These are phyloP conservation scores for Phytophthora crassamura DNA, from an alignment of 352 stramenopile species.

Conservation along the genomic window DNA sequence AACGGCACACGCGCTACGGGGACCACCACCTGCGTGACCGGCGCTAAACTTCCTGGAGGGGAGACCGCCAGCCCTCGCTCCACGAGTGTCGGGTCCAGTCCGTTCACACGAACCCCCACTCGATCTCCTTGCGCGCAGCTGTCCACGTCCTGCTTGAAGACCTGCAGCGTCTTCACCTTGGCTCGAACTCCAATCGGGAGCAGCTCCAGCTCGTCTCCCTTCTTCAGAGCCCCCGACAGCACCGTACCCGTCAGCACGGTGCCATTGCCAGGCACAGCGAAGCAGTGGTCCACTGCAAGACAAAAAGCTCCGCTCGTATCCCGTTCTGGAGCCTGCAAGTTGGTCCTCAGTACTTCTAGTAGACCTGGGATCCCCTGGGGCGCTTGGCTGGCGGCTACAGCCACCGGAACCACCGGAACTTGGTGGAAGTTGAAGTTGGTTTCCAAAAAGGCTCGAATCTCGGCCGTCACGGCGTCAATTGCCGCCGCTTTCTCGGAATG, in stretches of 20 bases:
- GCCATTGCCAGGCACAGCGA: slow-evolving; percentile 96
- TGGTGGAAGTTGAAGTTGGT: slow-evolving; percentile 29
- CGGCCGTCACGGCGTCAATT: slow-evolving; percentile 70
- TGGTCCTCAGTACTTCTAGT: slow-evolving; percentile 37
- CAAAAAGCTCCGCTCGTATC: slow-evolving; percentile 80
- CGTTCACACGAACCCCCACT: slow-evolving; percentile 94
- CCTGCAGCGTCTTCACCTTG: slow-evolving; percentile 98
- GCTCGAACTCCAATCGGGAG: slow-evolving; percentile 80
- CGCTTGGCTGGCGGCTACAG: slow-evolving; percentile 42
- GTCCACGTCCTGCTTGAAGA: slow-evolving; percentile 94
- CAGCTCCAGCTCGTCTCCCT: slow-evolving; percentile 96
- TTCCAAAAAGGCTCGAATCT: slow-evolving; percentile 60
- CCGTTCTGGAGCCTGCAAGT: slow-evolving; percentile 51
- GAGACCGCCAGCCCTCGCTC: slow-evolving; percentile 70
- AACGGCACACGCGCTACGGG: slow-evolving; percentile 64
- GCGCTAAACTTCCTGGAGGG: slow-evolving; percentile 51
- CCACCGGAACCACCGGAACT: slow-evolving; percentile 88
- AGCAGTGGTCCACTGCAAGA: slow-evolving; percentile 98
- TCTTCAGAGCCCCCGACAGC: slow-evolving; percentile 82
- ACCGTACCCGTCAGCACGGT: slow-evolving; percentile 97
- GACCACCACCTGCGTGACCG: slow-evolving; percentile 62
- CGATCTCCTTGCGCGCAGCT: slow-evolving; percentile 93
- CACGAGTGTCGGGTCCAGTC: slow-evolving; percentile 62
- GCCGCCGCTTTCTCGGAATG: slow-evolving; percentile 29
- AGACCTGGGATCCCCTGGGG: slow-evolving; percentile 69